A percentile compares a stretch with the other conserved stretches of the same genome.
These are phyloP conservation scores for Fomitopsis schrenkii DNA, from an alignment of 1,284 basidiomycete genomes.

Conservation along the genomic window DNA sequence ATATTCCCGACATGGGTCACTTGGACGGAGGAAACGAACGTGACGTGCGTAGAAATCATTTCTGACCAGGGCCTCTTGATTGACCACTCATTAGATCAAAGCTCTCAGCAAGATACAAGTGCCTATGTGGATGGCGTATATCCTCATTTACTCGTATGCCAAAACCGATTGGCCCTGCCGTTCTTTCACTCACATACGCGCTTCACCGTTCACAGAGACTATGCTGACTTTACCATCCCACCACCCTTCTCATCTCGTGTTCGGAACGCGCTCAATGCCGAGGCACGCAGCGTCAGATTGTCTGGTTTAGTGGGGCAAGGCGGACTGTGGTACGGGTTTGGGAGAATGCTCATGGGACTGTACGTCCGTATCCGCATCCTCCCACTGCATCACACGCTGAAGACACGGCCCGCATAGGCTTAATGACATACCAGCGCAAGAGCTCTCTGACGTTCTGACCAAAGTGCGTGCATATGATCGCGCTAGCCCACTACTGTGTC, in stretches of 20 bases:
- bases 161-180: conserved; percentile 39
- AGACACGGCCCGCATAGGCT: conserved; percentile 39
- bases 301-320: conserved; percentile 81
- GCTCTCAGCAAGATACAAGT: conserved; percentile 70
- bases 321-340: conserved; percentile 88
- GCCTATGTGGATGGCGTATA: conserved; percentile 85
- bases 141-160: conserved; percentile 74
- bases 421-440: conserved; percentile 63
- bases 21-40: conserved; percentile 79
- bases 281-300: conserved; percentile 76
- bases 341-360: conserved; percentile 79
- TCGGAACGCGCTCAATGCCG: conserved; percentile 80
- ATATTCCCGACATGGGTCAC: conserved; percentile 84
- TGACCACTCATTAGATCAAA: conserved; percentile 51
- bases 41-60: conserved; percentile 49
- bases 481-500: neutral
- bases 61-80: no score
- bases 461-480: conserved; percentile 40
- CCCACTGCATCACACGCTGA: neutral
- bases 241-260: conserved; percentile 72
- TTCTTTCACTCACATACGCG: neutral
- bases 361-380: conserved; percentile 21
- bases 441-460: conserved; percentile 65
- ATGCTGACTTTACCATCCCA: conserved; percentile 83
- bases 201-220: conserved; percentile 50